Conservation (phyloP, 495 filamentous ascomycete species). For the Penicillium paxilli region DNA sequence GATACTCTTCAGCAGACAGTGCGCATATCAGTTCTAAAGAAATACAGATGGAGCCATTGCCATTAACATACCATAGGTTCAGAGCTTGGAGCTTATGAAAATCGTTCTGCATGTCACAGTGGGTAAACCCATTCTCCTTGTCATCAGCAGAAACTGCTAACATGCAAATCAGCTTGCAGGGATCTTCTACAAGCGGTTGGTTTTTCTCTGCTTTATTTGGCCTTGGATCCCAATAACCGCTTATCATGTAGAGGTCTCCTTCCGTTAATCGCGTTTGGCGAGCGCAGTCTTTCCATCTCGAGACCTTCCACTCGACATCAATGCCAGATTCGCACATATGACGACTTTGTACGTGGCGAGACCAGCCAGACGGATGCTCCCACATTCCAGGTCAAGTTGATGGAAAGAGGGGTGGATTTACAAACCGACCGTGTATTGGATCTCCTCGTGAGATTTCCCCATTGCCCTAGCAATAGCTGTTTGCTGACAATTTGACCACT, state of each 20-base stretch:
- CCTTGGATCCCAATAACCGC: neutral
- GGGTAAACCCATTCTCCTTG: conserved; percentile 6
- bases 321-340: conserved; percentile 16
- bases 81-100: conserved; percentile 51
- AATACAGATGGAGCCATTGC: too few relatives aligned
- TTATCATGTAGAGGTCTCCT: conserved; percentile 30
- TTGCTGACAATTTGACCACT: neutral
- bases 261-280: conserved; percentile 29
- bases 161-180: conserved; percentile 23
- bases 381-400: conserved; percentile 1
- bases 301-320: conserved; percentile 14
- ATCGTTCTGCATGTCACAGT: conserved; percentile 45
- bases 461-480: neutral
- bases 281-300: conserved; percentile 26
- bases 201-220: neutral
- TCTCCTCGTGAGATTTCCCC: neutral
- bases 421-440: neutral
- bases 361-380: neutral
- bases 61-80: conserved; percentile 24
- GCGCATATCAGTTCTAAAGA: too few relatives aligned
- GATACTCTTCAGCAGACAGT: neutral
- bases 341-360: conserved; percentile 24
- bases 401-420: conserved; percentile 3
- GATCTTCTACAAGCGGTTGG: conserved; percentile 33
- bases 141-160: neutral